A percentile compares a stretch with the other conserved stretches of the same genome.
Conservation (phyloP, 495 filamentous ascomycete species). For the Penicillium goetzii region DNA sequence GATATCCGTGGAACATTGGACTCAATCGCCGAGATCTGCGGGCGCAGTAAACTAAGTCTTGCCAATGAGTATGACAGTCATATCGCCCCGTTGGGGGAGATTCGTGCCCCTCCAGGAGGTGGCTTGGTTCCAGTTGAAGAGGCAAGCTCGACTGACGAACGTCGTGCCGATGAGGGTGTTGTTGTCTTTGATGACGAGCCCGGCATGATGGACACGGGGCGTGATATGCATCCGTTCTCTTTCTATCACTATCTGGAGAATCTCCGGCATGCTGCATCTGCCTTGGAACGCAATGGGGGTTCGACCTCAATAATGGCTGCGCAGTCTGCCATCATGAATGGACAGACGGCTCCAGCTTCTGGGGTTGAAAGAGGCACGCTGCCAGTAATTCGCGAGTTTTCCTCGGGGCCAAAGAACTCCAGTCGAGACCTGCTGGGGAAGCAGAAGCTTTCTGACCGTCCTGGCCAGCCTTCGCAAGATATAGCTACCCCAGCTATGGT, state of each 20-base stretch:
- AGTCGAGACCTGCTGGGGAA: constrained; percentile 39
- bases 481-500: constrained; percentile 46
- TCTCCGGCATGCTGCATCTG: constrained; percentile 27
- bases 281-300: constrained; percentile 18
- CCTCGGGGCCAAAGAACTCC: constrained; percentile 34
- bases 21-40: constrained; percentile 67
- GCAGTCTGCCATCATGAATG: constrained; percentile 13
- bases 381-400: constrained; percentile 38
- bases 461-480: constrained; percentile 16
- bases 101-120: constrained; percentile 43
- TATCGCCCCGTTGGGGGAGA: constrained; percentile 63
- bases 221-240: constrained; percentile 36
- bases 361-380: constrained; percentile 9
- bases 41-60: constrained; percentile 62
- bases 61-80: constrained; percentile 68
- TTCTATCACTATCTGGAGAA: constrained; percentile 43
- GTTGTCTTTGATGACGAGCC: constrained; percentile 46
- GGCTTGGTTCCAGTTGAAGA: constrained; percentile 49
- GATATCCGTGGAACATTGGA: constrained; percentile 61
- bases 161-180: constrained; percentile 36
- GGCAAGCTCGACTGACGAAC: constrained; percentile 41
- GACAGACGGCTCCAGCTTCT: background rate
- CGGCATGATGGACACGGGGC: constrained; percentile 29
- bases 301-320: constrained; percentile 15
- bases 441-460: constrained; percentile 10